phyloP scores from a whole-genome alignment of 2,329 filamentous ascomycete genomes.

The Fusarium sp. region DNA sequence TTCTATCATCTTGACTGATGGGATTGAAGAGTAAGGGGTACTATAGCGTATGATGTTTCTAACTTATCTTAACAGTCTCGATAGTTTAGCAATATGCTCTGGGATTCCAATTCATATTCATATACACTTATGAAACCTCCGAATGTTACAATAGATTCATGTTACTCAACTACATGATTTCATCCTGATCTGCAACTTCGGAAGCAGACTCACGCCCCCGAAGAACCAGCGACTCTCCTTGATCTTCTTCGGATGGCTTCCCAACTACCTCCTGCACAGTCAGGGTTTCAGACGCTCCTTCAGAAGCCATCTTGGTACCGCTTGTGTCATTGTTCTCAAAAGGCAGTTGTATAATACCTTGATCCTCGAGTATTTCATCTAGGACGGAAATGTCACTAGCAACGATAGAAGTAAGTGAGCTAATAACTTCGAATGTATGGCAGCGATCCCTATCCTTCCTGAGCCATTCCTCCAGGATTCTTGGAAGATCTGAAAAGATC shows the following conservation, averaged over 20 bases:
- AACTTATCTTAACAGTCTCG: background rate
- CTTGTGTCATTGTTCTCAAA: background rate
- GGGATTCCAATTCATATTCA: background rate
- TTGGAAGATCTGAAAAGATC: rapidly evolving
- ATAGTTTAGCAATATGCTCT: background rate
- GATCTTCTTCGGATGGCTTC: background rate
- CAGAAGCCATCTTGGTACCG: background rate
- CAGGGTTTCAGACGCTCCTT: background rate
- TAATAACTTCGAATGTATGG: background rate
- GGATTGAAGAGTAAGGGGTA: background rate
- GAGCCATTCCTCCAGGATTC: background rate
- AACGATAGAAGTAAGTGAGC: conserved; percentile 14
- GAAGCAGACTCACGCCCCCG: background rate
- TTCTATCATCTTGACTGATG: background rate
- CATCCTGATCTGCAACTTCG: background rate
- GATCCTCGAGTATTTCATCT: conserved; percentile 17
- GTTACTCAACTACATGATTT: background rate
- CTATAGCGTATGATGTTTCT: background rate
- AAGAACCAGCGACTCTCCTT: background rate
- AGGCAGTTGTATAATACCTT: background rate
- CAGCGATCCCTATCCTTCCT: background rate
- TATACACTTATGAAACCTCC: background rate
- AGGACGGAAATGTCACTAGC: background rate
- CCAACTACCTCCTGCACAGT: background rate
- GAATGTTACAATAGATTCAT: background rate